phyloP scores from a whole-genome alignment of 208 protist genomes.

The Kentomonas sorsogonicus region DNA sequence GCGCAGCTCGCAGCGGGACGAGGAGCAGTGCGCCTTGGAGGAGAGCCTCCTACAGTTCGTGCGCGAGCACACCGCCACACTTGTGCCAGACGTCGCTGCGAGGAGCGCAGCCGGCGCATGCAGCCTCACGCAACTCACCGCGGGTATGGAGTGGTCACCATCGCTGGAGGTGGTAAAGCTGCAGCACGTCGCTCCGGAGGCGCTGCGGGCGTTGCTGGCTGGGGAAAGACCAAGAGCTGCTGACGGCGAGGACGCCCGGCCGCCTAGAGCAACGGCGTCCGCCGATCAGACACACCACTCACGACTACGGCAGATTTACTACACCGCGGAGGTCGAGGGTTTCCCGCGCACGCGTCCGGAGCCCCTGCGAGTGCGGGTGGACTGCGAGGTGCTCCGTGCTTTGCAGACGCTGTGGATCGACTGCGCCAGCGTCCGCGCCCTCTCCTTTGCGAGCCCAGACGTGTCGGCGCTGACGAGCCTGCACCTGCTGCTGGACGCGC shows the following conservation, averaged over 20 bases:
- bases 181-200: slow-evolving; percentile 15
- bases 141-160: neutral
- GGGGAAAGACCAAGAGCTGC: too few relatives aligned
- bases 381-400: slow-evolving; percentile 13
- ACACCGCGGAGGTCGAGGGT: slow-evolving; percentile 3
- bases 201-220: slow-evolving; percentile 7
- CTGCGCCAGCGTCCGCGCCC: slow-evolving; percentile 5
- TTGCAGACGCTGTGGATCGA: slow-evolving; percentile 61
- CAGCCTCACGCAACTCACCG: neutral
- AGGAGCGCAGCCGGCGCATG: neutral
- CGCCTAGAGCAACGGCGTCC: neutral
- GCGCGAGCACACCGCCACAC: too few relatives aligned
- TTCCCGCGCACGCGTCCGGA: neutral
- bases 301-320: slow-evolving; percentile 27
- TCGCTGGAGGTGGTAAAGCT: slow-evolving; percentile 19
- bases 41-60: too few relatives aligned
- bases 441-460: slow-evolving; percentile 35
- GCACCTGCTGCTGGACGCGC: slow-evolving; percentile 37
- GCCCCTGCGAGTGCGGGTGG: neutral
- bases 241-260: neutral
- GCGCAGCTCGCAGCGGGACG: neutral
- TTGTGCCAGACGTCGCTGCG: neutral
- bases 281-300: neutral
- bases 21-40: slow-evolving; percentile 6
- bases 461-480: too few relatives aligned